Evolutionary conservation across 2,329 filamentous ascomycete species (phyloP).

Genomic region (Diplodia corticola): DNA sequence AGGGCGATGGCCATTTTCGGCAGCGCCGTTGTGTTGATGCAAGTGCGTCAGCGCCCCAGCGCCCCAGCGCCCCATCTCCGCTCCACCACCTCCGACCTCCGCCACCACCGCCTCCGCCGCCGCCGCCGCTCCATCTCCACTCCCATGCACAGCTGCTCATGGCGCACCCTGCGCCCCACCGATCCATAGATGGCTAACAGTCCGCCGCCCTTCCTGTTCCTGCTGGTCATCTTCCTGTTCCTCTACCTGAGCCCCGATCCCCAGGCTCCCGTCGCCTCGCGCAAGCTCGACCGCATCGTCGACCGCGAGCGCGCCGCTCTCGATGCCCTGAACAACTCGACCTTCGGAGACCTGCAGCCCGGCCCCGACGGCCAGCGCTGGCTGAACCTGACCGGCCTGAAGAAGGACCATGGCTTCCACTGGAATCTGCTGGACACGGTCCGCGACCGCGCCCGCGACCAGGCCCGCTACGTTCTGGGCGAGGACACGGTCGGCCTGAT

Average conservation of each 20-base stretch:
- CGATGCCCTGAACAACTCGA: slow-evolving; percentile 47
- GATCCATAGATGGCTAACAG: slow-evolving; percentile 22
- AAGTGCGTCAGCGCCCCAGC: not conserved
- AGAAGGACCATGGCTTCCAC: slow-evolving; percentile 69
- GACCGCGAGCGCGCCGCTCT: slow-evolving; percentile 20
- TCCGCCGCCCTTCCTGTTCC: slow-evolving; percentile 19
- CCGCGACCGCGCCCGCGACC: slow-evolving; percentile 63
- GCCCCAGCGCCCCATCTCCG: not conserved
- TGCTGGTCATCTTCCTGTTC: slow-evolving; percentile 22
- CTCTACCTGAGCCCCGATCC: slow-evolving; percentile 20
- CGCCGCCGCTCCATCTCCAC: not conserved
- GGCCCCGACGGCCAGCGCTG: slow-evolving; percentile 42
- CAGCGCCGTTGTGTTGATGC: not conserved
- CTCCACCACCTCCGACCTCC: slow-evolving; percentile 1
- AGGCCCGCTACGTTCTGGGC: slow-evolving; percentile 45
- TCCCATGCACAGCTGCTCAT: not conserved
- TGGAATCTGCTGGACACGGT: slow-evolving; percentile 74
- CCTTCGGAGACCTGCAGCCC: slow-evolving; percentile 53
- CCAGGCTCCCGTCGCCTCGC: slow-evolving; percentile 12
- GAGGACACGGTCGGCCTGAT: slow-evolving; percentile 29
- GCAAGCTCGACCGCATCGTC: slow-evolving; percentile 11
- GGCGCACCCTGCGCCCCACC: slow-evolving; percentile 1
- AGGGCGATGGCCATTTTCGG: not conserved
- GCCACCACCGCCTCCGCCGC: not conserved
- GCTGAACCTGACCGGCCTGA: slow-evolving; percentile 70